These are phyloP conservation scores for Penicillium sp. DNA, from an alignment of 2,329 filamentous ascomycete genomes.

Conservation along the genomic window DNA sequence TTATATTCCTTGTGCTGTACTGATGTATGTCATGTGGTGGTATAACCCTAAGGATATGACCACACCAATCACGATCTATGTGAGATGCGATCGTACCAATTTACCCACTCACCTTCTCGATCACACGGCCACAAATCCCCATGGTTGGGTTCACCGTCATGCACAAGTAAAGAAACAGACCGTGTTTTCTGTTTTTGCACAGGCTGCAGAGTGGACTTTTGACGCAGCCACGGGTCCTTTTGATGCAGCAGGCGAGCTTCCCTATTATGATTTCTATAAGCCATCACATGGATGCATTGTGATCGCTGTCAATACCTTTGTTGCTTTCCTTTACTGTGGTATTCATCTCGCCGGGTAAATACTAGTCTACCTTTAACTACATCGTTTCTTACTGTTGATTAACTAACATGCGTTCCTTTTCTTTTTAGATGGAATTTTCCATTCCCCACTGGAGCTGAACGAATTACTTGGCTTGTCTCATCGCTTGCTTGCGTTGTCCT, in stretches of 20 bases:
- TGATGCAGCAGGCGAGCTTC: rapidly evolving
- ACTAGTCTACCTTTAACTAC: neutral
- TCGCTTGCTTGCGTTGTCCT: neutral
- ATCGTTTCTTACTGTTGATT: neutral
- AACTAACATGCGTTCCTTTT: neutral
- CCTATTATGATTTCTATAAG: neutral
- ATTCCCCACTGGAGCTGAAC: neutral
- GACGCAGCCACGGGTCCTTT: no score
- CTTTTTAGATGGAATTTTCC: neutral
- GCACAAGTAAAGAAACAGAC: neutral
- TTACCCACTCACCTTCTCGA: neutral
- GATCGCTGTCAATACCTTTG: neutral
- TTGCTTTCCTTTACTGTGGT: neutral
- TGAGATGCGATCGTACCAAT: neutral
- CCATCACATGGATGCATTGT: neutral
- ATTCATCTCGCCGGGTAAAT: neutral
- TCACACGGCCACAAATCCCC: neutral
- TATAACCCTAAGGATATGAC: neutral
- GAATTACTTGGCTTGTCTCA: neutral
- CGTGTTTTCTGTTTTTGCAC: neutral
- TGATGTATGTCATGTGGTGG: neutral
- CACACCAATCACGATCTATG: neutral
- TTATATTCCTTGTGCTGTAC: neutral
- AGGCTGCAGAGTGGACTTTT: neutral
- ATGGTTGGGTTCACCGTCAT: neutral